Percentiles rank a stretch among this genome's conserved stretches.
These are phyloP conservation scores for Phytophthora meadii DNA, from an alignment of 352 stramenopile genomes.

Conservation along the genomic window DNA sequence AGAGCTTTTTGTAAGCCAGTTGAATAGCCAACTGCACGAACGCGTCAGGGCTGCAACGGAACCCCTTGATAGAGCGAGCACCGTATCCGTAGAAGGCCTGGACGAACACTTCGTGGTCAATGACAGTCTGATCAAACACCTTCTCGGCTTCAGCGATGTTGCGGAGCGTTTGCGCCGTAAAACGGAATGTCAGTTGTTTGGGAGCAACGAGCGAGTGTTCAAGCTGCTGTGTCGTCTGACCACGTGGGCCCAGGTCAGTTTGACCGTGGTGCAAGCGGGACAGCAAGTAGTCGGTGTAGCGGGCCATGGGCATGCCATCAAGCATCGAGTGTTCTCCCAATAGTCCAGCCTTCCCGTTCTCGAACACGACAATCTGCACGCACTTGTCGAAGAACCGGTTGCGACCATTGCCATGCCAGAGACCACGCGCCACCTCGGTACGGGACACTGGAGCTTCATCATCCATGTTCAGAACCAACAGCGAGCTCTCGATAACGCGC, in stretches of 20 bases:
- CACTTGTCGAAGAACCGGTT: constrained; percentile 99
- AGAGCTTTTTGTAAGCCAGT: constrained; percentile 88
- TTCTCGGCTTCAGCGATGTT: constrained; percentile 63
- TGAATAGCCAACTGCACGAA: constrained; percentile 97
- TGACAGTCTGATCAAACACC: constrained; percentile 73
- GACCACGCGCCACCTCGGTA: constrained; percentile 62
- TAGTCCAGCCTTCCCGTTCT: constrained; percentile 95
- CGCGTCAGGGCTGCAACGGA: constrained; percentile 93
- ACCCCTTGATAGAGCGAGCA: constrained; percentile 89
- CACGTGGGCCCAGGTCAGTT: constrained; percentile 51
- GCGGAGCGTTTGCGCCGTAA: constrained; percentile 52
- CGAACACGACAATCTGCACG: constrained; percentile 95
- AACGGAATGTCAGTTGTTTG: constrained; percentile 59
- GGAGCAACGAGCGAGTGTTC: constrained; percentile 35
- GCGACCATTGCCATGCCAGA: constrained; percentile 88
- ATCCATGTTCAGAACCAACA: constrained; percentile 78
- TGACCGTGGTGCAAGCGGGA: constrained; percentile 60
- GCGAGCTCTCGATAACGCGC: constrained; percentile 66
- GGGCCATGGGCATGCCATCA: constrained; percentile 85
- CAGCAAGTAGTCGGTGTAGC: constrained; percentile 71
- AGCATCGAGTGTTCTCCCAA: constrained; percentile 95
- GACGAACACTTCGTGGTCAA: constrained; percentile 90
- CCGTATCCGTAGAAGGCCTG: constrained; percentile 91
- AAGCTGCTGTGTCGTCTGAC: constrained; percentile 51
- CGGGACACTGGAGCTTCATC: constrained; percentile 65